phyloP scores from a whole-genome alignment of 176 grass and related monocot species.

The Cocos nucifera region DNA sequence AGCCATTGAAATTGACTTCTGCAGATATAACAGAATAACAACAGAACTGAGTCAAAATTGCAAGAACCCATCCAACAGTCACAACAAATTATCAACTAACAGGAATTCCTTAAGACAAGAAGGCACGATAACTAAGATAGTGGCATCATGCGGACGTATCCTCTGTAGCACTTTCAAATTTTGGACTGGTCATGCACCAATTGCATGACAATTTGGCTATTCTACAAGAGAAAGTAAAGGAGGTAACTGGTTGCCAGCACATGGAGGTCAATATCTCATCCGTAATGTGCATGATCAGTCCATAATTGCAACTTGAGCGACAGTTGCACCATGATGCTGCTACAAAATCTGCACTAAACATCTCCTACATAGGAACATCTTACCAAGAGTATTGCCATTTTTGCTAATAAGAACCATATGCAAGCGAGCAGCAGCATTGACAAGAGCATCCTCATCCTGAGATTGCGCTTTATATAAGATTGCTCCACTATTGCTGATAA shows the following conservation, averaged over 20 bases:
- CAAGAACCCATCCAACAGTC: neutral
- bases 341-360: neutral
- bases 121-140: no score
- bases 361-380: slow-evolving; percentile 13
- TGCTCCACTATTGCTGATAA: slow-evolving; percentile 41
- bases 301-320: no score
- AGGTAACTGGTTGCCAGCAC: no score
- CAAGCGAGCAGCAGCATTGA: slow-evolving; percentile 59
- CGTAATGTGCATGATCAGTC: no score
- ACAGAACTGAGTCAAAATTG: neutral
- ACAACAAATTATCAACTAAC: neutral
- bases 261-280: no score
- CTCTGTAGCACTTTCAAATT: no score
- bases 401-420: slow-evolving; percentile 75
- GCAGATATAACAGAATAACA: slow-evolving; percentile 12
- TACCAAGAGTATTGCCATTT: slow-evolving; percentile 54
- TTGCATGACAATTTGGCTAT: no score
- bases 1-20: slow-evolving; percentile 65
- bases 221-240: no score
- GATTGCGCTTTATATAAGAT: slow-evolving; percentile 90
- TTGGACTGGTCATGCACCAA: no score
- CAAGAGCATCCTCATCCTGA: slow-evolving; percentile 95
- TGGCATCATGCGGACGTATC: no score
- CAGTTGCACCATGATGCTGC: no score
- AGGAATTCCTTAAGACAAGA: no score